Percentiles rank a stretch among this genome's conserved stretches.
Evolutionary conservation across 352 stramenopile species (phyloP).

Genomic region (Phytophthora parvispora): DNA sequence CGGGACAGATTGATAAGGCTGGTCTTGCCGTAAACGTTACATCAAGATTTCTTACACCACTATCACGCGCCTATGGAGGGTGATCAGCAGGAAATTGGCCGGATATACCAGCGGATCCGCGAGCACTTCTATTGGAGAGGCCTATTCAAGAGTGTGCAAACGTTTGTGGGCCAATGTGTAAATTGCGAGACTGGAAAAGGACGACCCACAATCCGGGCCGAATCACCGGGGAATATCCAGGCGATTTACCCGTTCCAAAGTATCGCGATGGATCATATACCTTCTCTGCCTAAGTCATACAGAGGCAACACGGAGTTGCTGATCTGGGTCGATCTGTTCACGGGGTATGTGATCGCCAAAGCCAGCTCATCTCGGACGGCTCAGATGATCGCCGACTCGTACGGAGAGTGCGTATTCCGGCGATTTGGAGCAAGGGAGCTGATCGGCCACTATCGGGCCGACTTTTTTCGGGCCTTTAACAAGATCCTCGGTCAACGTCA

Average conservation of each 20-base stretch:
- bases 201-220: not conserved
- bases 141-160: slow-evolving; percentile 1
- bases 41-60: slow-evolving; percentile 14
- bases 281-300: not conserved
- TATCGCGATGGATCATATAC: not conserved
- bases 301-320: not conserved
- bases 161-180: not conserved
- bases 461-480: not conserved
- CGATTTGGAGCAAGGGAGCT: not conserved
- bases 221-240: not conserved
- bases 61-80: slow-evolving; percentile 10
- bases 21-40: not conserved
- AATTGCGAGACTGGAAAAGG: slow-evolving; percentile 9
- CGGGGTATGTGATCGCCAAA: too few relatives aligned
- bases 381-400: not conserved
- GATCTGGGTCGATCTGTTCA: not conserved
- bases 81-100: slow-evolving; percentile 4
- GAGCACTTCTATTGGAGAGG: slow-evolving; percentile 11
- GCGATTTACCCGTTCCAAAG: not conserved
- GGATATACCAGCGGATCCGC: slow-evolving; percentile 2
- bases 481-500: not conserved
- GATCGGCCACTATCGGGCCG: not conserved
- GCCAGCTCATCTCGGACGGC: too few relatives aligned
- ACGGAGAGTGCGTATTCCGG: not conserved
- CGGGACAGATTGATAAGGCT: not conserved